Evolutionary conservation across 2,329 filamentous ascomycete species (phyloP), one percentile per base, ranked within the genome.

Genomic region (Didymella glomerata): DNA sequence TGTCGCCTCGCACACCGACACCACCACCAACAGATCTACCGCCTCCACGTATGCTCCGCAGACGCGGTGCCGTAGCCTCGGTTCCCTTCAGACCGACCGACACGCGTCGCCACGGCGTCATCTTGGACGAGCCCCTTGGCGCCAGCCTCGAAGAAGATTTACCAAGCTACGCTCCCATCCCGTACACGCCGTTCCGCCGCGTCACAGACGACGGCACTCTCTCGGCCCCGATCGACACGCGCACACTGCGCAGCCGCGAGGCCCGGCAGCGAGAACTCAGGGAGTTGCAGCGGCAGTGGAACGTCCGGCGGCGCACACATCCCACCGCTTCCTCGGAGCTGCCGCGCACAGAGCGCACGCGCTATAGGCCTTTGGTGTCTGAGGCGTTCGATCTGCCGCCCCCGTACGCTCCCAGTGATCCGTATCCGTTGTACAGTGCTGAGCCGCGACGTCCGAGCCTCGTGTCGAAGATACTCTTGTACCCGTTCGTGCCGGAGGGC

Each of bases 51-150:
- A 22, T 16, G 24, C 42, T 22, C 16, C 20, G 28, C 28, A 44
- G 53, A 27, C 53, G 48, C 28, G 20, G 44, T 36, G 44, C 42
- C n/a, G 9, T 4, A 27, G 27, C 7, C 5, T 6, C 41, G 11
- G 9, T 6, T 8, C 14, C 16, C 4, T 24, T 28, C n/a, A 6
- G 11, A 8, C 10, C 44, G 20, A 18, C 22, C 16, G 56, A 59
- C 46, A 59, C 56, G 4, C 56, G 56, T 2, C 56, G 56, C 16
- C 50, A 59, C 18, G 56, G 50, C 40, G 42, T 59, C 24, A 16
- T 54, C 16, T 10, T 59, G 13, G 45, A 38, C 22, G 5, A 22
- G 4, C 7, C 18, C 5, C n/a, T 25, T 8, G 9, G 13, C 20
- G 2, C 32, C 32, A 36, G 32, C 16, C 32, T 16, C 14, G 16